Percentiles rank a stretch among this genome's conserved stretches.
phyloP scores from a whole-genome alignment of 1,284 basidiomycete species.

The Cryptococcus maquisensis region DNA sequence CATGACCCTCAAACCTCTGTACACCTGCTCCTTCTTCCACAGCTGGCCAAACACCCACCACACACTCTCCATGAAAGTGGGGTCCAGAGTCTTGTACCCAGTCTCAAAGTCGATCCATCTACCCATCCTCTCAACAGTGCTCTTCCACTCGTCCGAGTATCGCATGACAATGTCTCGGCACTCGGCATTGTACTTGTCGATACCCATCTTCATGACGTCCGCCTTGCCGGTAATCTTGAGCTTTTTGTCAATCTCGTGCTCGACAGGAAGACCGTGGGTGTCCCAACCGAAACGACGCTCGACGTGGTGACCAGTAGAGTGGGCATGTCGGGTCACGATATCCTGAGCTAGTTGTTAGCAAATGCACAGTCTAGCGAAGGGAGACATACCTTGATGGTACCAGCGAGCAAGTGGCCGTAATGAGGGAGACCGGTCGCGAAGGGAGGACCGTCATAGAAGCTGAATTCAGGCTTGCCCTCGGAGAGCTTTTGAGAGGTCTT shows the following conservation, averaged over 20 bases:
- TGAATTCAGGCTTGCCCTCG: conserved; percentile 78
- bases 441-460: conserved; percentile 97
- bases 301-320: conserved; percentile 90
- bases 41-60: conserved; percentile 99
- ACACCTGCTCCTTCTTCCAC: conserved; percentile 89
- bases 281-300: conserved; percentile 98
- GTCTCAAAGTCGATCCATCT: conserved; percentile 99
- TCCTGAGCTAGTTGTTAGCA: conserved; percentile 58
- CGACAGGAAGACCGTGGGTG: conserved; percentile 96
- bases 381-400: conserved; percentile 82
- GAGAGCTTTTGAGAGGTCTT: conserved; percentile 88
- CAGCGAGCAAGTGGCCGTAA: conserved; percentile 76
- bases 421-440: conserved; percentile 97
- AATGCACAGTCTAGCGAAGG: background rate
- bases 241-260: conserved; percentile 99
- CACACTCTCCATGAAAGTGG: conserved; percentile 93
- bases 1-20: conserved; percentile 92
- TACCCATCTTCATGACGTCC: conserved; percentile 94
- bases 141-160: conserved; percentile 88
- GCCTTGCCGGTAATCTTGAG: conserved; percentile 87
- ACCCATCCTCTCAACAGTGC: conserved; percentile 95
- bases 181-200: conserved; percentile 95
- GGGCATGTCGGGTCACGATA: conserved; percentile 92
- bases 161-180: conserved; percentile 98
- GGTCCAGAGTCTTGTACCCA: conserved; percentile 96